Evolutionary conservation across 139 green algal species (phyloP).

Genomic region (Picochlorum costavermella): DNA sequence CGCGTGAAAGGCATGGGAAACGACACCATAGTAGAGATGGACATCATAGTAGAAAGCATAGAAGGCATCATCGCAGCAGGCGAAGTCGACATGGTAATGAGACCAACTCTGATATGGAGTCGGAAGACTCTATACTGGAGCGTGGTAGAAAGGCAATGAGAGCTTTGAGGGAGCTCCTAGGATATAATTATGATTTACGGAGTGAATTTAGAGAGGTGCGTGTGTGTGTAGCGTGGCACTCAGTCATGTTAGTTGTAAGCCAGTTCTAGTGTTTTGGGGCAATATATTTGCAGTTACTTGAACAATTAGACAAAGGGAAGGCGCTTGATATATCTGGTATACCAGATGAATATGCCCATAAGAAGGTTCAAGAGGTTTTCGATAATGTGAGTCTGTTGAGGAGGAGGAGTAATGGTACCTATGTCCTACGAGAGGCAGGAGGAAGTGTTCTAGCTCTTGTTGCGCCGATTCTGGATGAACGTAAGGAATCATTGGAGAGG

Average conservation of each 20-base stretch:
- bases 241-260: too few relatives aligned
- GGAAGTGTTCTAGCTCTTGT: not conserved
- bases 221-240: too few relatives aligned
- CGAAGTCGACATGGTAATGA: not conserved
- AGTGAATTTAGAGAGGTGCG: slow-evolving; percentile 15
- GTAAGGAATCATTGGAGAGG: not conserved
- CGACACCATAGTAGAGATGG: slow-evolving; percentile 9
- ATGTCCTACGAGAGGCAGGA: slow-evolving; percentile 1
- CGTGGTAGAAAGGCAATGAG: not conserved
- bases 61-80: slow-evolving; percentile 9
- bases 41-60: slow-evolving; percentile 7
- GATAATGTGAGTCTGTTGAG: slow-evolving; percentile 26
- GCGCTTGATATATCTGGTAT: slow-evolving; percentile 34
- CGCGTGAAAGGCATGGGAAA: too few relatives aligned
- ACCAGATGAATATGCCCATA: slow-evolving; percentile 18
- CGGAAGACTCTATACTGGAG: not conserved
- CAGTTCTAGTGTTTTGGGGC: not conserved
- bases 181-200: slow-evolving; percentile 15
- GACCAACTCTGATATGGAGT: not conserved
- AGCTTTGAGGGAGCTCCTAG: slow-evolving; percentile 25
- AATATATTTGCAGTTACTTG: slow-evolving; percentile 11
- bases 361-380: slow-evolving; percentile 21
- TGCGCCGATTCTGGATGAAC: not conserved
- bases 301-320: slow-evolving; percentile 26
- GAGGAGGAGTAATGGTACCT: slow-evolving; percentile 27